Evolutionary conservation across 495 filamentous ascomycete species (phyloP).

Genomic region (Lichenothelia convexa): DNA sequence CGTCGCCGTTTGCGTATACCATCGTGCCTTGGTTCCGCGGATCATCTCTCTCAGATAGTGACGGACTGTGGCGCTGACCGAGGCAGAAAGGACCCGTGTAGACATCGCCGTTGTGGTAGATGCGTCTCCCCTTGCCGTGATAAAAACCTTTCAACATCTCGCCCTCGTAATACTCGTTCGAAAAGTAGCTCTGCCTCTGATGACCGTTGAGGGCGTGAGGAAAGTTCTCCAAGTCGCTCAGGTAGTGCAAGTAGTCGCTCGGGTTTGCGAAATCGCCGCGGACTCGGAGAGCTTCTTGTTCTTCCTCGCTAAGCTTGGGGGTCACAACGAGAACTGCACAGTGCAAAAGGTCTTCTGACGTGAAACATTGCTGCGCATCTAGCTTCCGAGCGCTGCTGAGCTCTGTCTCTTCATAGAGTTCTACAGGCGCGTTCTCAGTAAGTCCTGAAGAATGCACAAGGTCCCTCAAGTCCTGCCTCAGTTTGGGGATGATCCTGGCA

Average conservation of each 20-base stretch:
- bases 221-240: slow-evolving; percentile 11
- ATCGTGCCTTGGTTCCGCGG: slow-evolving; percentile 39
- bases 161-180: slow-evolving; percentile 18
- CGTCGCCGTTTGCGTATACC: slow-evolving; percentile 43
- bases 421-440: slow-evolving; percentile 2
- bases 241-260: slow-evolving; percentile 10
- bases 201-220: slow-evolving; percentile 8
- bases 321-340: slow-evolving; percentile 12
- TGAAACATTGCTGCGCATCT: too few relatives aligned
- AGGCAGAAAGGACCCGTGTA: slow-evolving; percentile 38
- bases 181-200: slow-evolving; percentile 17
- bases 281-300: slow-evolving; percentile 4
- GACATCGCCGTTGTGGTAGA: slow-evolving; percentile 33
- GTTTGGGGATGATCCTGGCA: neutral
- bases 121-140: slow-evolving; percentile 29
- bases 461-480: neutral
- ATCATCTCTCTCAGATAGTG: too few relatives aligned
- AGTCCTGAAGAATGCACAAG: neutral
- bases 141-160: slow-evolving; percentile 10
- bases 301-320: too few relatives aligned
- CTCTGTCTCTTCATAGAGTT: slow-evolving; percentile 14
- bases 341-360: slow-evolving; percentile 1
- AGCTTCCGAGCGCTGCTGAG: too few relatives aligned
- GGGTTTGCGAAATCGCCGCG: slow-evolving; percentile 10
- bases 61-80: slow-evolving; percentile 29